These are phyloP conservation scores for Diaporthe amygdali DNA, from an alignment of 2,329 filamentous ascomycete genomes.

Conservation along the genomic window DNA sequence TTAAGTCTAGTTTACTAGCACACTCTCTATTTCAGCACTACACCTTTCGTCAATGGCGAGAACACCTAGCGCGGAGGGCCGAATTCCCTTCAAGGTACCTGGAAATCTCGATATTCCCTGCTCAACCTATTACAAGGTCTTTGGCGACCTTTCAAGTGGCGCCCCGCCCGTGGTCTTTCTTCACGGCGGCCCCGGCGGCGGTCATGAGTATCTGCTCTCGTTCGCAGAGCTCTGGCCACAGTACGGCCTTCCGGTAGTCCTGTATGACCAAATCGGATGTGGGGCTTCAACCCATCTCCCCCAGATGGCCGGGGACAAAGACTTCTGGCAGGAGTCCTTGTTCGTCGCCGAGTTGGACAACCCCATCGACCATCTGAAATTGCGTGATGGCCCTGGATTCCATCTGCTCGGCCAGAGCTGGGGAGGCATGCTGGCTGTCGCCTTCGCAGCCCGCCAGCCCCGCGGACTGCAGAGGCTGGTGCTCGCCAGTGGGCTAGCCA, in stretches of 20 bases:
- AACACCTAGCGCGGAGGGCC: conserved; percentile 16
- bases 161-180: conserved; percentile 13
- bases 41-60: conserved; percentile 11
- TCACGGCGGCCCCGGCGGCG: conserved; percentile 51
- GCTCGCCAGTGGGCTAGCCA: conserved; percentile 35
- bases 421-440: conserved; percentile 14
- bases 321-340: conserved; percentile 31
- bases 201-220: conserved; percentile 44
- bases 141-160: conserved; percentile 11
- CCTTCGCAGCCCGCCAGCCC: neutral
- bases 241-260: conserved; percentile 46
- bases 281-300: conserved; percentile 51
- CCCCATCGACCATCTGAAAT: conserved; percentile 27
- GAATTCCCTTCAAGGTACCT: conserved; percentile 11
- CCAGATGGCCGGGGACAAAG: conserved; percentile 39
- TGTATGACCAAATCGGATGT: conserved; percentile 60
- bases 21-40: conserved; percentile 10
- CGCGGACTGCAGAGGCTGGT: conserved; percentile 33
- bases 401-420: conserved; percentile 19
- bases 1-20: neutral
- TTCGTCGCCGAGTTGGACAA: conserved; percentile 32
- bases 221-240: conserved; percentile 16
- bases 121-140: conserved; percentile 18
- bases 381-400: conserved; percentile 27
- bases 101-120: neutral